Conservation (phyloP, 148 eudicot genomes). For the Vaccinium macrocarpon region DNA sequence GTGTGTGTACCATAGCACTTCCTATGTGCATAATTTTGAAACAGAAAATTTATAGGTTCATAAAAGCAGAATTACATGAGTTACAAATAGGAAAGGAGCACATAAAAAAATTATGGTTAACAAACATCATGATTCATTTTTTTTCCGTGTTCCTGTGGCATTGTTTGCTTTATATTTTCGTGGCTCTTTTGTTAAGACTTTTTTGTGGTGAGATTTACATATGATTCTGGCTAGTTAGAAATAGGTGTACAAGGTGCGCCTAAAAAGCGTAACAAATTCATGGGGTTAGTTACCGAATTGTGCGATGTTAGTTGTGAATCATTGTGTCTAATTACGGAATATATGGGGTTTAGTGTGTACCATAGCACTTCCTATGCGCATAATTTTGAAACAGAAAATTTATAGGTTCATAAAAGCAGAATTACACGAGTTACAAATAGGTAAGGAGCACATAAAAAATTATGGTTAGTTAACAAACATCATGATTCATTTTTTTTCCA, state of each 20-base stretch:
- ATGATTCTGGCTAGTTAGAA: not conserved
- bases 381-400: not conserved
- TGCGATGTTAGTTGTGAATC: not conserved
- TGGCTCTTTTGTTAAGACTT: not conserved
- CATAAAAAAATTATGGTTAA: too few relatives aligned
- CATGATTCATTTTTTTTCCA: not conserved
- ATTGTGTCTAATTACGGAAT: not conserved
- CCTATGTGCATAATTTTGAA: not conserved
- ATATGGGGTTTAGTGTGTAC: not conserved
- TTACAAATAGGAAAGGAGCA: too few relatives aligned
- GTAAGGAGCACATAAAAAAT: too few relatives aligned
- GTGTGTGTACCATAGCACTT: not conserved
- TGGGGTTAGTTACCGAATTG: not conserved
- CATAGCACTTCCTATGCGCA: not conserved
- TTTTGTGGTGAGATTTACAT: not conserved
- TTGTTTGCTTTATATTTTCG: not conserved
- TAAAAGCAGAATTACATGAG: too few relatives aligned
- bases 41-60: not conserved
- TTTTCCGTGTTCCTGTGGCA: not conserved
- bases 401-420: not conserved
- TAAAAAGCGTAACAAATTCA: not conserved
- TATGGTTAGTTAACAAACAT: not conserved
- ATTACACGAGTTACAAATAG: too few relatives aligned
- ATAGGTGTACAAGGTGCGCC: not conserved
- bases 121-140: not conserved